Evolutionary conservation across 2,329 filamentous ascomycete genomes (phyloP).

Genomic region (Orbilia oligospora): DNA sequence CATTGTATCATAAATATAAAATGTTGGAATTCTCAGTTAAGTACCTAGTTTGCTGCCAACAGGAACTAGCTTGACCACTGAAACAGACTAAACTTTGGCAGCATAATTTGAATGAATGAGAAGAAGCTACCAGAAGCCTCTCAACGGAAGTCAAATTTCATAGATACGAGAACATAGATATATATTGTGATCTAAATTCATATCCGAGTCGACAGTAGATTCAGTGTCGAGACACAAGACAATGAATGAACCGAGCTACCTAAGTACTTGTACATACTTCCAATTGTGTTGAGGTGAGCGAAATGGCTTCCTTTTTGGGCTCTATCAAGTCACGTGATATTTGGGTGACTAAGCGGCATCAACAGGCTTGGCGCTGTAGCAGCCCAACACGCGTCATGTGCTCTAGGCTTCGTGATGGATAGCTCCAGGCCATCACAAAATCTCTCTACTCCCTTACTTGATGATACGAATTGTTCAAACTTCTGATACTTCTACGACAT

Average conservation of each 20-base stretch:
- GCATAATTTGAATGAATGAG: background rate
- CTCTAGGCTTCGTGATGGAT: constrained; percentile 13
- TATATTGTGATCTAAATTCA: background rate
- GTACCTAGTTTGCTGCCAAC: background rate
- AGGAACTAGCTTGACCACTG: background rate
- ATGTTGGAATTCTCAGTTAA: constrained; percentile 4
- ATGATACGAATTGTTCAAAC: constrained; percentile 38
- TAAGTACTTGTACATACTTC: too few species aligned
- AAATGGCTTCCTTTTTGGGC: too few species aligned
- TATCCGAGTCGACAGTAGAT: too few species aligned
- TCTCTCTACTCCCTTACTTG: constrained; percentile 1
- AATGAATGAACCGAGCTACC: too few species aligned
- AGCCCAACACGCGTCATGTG: constrained; percentile 54
- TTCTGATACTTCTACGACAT: background rate
- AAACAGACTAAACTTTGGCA: background rate
- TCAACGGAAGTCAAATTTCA: background rate
- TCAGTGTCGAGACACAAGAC: background rate
- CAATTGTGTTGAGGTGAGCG: too few species aligned
- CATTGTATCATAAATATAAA: background rate
- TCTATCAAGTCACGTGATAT: too few species aligned
- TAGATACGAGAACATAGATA: background rate
- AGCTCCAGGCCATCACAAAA: constrained; percentile 19
- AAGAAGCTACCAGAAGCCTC: background rate
- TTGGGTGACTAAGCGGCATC: background rate
- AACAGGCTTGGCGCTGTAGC: background rate